Evolutionary conservation across 2,329 filamentous ascomycete species (phyloP).

Genomic region (Hymenoscyphus albidus): DNA sequence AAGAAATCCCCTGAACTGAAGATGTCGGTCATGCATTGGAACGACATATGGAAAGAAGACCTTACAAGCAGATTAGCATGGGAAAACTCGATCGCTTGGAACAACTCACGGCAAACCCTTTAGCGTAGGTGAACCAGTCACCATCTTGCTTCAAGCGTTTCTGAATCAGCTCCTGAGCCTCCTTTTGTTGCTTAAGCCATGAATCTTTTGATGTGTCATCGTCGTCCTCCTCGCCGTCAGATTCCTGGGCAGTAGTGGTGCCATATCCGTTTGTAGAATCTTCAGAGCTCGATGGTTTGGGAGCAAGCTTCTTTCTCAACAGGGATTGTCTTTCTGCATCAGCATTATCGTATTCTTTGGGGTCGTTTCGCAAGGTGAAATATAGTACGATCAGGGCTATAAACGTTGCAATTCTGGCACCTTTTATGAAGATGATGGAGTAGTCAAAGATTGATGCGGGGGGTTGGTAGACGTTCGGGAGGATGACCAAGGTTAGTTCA

Average conservation of each 20-base stretch:
- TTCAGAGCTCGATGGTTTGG: slow-evolving; percentile 30
- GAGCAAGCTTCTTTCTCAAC: slow-evolving; percentile 43
- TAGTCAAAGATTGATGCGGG: slow-evolving; percentile 27
- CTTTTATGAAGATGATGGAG: slow-evolving; percentile 25
- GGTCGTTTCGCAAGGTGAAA: slow-evolving; percentile 28
- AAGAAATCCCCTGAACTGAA: slow-evolving; percentile 65
- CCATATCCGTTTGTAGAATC: slow-evolving; percentile 30
- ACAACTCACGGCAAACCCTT: slow-evolving; percentile 57
- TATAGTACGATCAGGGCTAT: slow-evolving; percentile 37
- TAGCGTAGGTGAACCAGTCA: slow-evolving; percentile 73
- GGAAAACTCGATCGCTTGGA: background rate
- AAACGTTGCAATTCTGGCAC: slow-evolving; percentile 33
- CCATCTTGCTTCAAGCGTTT: slow-evolving; percentile 71
- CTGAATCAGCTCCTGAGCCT: slow-evolving; percentile 55
- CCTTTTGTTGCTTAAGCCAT: slow-evolving; percentile 51
- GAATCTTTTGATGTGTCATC: slow-evolving; percentile 44
- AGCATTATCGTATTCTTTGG: slow-evolving; percentile 34
- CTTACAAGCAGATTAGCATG: slow-evolving; percentile 35
- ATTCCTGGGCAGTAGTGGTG: slow-evolving; percentile 19
- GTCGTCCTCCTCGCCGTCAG: slow-evolving; percentile 22
- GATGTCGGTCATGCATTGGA: slow-evolving; percentile 60
- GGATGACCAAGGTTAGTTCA: slow-evolving; percentile 47
- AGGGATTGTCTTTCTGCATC: slow-evolving; percentile 59
- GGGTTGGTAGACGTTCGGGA: slow-evolving; percentile 33
- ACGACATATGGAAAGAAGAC: slow-evolving; percentile 77